Evolutionary conservation across 768 basidiomycete genomes (phyloP), one percentile per base, ranked within the genome.

Genomic region (Lepiota venenata): DNA sequence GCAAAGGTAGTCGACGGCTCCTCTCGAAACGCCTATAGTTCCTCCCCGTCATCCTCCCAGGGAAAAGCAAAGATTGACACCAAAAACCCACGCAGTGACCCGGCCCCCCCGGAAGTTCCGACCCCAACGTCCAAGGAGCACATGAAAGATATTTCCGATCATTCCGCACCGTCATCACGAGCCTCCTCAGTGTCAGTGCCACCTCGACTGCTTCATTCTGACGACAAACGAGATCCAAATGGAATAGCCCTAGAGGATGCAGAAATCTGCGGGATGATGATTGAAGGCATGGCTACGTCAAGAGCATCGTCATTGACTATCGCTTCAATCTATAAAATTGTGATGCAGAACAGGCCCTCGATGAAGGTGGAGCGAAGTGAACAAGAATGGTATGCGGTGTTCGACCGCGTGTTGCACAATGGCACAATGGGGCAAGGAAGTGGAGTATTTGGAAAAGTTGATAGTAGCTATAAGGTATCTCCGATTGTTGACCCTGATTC

Each of bases 361-460:
- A 69, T 88, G 46, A 74, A 69, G 50, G 62, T 64, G 10, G 66
- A 75, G 59, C 63, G 69, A 43, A 63, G 62, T 11, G 75, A 76
- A 36, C 61, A 69, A 58, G 78, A 78, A 56, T 85, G 87, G 74
- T 61, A 80, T 52, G 60, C 62, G 36, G 65, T 81, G 22, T 77
- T 90, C 49, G 70, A 74, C 41, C 61, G 67, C 1, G 79, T 84
- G 35, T 67, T 90, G 57, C 71, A 77, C 51, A 60, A 61, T 43
- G 76, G 76, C 2, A 72, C 72, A 45, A 75, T 72, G 18, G 70
- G 68, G 6, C 60, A 66, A 18, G 75, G 75, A 41, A 76, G 74
- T 55, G 85, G 85, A 2, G 79, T 90, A 55, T 90, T 90, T 63
- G 87, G 83, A 22, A 85, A 84, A 63, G 85, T 89, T 32, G 83